These are phyloP conservation scores for Staphylotrichum longicolle DNA, from an alignment of 495 filamentous ascomycete species.

Conservation along the genomic window DNA sequence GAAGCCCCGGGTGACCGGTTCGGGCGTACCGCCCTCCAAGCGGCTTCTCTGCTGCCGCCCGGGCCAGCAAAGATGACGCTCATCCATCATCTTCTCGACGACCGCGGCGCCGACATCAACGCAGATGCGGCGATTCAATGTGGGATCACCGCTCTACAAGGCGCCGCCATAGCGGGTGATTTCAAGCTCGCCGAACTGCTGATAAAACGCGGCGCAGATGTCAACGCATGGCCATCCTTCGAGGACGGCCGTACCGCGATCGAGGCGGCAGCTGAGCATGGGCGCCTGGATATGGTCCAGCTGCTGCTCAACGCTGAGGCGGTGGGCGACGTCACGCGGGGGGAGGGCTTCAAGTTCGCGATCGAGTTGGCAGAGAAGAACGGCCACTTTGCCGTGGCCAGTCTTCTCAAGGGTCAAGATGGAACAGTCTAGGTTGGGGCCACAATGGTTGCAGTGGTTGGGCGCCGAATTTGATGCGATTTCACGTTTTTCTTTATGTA, in stretches of 20 bases:
- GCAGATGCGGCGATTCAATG: background rate
- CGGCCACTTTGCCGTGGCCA: slow-evolving; percentile 1
- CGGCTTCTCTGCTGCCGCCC: background rate
- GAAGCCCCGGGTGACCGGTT: background rate
- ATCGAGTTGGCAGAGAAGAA: background rate
- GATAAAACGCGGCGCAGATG: background rate
- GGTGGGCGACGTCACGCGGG: background rate
- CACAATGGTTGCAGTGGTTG: too few relatives aligned
- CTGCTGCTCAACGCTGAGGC: slow-evolving; percentile 4
- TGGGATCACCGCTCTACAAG: background rate
- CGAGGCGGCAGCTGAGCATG: slow-evolving; percentile 5
- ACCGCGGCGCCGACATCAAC: background rate
- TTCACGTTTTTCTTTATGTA: too few relatives aligned
- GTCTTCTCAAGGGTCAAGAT: background rate
- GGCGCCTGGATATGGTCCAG: background rate
- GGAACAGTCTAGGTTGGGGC: too few relatives aligned
- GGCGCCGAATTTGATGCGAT: too few relatives aligned
- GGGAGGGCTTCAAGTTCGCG: background rate
- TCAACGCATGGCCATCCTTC: background rate
- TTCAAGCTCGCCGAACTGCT: background rate
- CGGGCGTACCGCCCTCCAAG: slow-evolving; percentile 1
- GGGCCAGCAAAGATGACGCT: background rate
- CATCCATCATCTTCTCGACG: background rate
- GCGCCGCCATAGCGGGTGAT: background rate
- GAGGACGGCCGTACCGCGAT: background rate